A percentile compares a stretch with the other conserved stretches of the same genome.
Conservation (phyloP, 116 monocot genomes). For the Cymodocea nodosa region DNA sequence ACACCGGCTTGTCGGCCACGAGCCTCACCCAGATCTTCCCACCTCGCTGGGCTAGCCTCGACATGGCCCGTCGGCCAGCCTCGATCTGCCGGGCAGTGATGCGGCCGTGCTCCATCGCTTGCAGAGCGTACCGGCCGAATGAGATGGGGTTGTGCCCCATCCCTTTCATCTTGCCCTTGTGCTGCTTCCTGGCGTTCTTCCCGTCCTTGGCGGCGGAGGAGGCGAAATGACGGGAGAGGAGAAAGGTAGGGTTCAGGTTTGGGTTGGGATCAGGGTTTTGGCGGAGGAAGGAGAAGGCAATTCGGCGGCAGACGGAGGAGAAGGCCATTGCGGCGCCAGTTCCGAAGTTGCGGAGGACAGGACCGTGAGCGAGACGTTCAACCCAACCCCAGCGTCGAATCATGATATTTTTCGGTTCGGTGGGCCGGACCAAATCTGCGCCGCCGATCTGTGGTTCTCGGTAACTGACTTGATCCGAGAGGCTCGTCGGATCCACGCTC, state of each 20-base stretch:
- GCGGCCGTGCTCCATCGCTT: conserved; percentile 14
- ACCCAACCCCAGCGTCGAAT: too few species aligned
- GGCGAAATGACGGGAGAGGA: conserved; percentile 10
- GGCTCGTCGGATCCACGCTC: too few species aligned
- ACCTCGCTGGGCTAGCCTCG: conserved; percentile 14
- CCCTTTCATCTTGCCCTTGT: conserved; percentile 13
- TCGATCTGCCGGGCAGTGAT: conserved; percentile 17
- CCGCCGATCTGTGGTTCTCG: too few species aligned
- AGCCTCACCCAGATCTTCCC: conserved; percentile 21
- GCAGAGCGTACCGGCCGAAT: conserved; percentile 11
- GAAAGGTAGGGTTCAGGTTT: neutral
- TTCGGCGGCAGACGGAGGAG: neutral
- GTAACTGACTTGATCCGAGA: too few species aligned
- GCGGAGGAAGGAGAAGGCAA: conserved; percentile 6
- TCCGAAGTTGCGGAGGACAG: too few species aligned
- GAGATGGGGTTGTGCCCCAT: conserved; percentile 10
- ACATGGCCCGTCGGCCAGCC: conserved; percentile 17
- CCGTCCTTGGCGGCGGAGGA: conserved; percentile 19
- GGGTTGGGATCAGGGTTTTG: neutral
- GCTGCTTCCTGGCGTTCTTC: conserved; percentile 20
- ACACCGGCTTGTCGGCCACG: conserved; percentile 14
- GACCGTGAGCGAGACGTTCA: too few species aligned
- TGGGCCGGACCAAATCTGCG: too few species aligned
- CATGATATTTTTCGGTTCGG: too few species aligned
- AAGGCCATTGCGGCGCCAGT: conserved; percentile 2